phyloP scores from a whole-genome alignment of 1,284 basidiomycete genomes.

The Inonotus obliquus region DNA sequence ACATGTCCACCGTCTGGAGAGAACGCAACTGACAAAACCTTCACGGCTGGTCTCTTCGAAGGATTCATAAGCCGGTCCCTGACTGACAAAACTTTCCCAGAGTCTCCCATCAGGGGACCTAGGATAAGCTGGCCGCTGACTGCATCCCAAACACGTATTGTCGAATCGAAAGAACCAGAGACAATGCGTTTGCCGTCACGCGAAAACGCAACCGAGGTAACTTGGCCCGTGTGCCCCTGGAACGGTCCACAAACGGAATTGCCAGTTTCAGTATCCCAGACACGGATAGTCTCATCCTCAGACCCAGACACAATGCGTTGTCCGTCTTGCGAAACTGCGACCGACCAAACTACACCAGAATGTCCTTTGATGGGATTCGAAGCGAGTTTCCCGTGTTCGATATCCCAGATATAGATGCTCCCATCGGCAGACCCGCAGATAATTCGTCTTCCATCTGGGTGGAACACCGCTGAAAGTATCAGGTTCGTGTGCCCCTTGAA shows the following conservation, averaged over 20 bases:
- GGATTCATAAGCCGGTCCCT: not conserved
- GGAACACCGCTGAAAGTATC: not conserved
- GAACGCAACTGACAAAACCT: not conserved
- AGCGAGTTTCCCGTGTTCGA: not conserved
- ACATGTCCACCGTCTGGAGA: not conserved
- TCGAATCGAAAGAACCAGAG: too few relatives aligned
- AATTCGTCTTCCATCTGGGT: not conserved
- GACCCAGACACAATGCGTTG: not conserved
- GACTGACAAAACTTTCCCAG: too few relatives aligned
- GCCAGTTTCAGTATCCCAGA: not conserved
- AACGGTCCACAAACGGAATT: not conserved
- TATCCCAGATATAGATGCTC: not conserved
- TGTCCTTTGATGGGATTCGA: not conserved
- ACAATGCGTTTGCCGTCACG: not conserved
- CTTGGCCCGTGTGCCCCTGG: not conserved
- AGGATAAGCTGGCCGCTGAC: too few relatives aligned
- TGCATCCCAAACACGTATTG: too few relatives aligned
- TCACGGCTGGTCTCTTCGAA: not conserved
- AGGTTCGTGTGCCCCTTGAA: not conserved
- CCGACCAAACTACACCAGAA: not conserved
- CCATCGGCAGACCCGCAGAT: not conserved
- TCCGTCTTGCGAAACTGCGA: too few relatives aligned
- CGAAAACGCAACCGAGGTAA: not conserved
- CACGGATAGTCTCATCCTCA: not conserved
- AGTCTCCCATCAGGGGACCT: too few relatives aligned